These are phyloP conservation scores for Fusarium pseudograminearum DNA, from an alignment of 2,329 filamentous ascomycete genomes.

Conservation along the genomic window DNA sequence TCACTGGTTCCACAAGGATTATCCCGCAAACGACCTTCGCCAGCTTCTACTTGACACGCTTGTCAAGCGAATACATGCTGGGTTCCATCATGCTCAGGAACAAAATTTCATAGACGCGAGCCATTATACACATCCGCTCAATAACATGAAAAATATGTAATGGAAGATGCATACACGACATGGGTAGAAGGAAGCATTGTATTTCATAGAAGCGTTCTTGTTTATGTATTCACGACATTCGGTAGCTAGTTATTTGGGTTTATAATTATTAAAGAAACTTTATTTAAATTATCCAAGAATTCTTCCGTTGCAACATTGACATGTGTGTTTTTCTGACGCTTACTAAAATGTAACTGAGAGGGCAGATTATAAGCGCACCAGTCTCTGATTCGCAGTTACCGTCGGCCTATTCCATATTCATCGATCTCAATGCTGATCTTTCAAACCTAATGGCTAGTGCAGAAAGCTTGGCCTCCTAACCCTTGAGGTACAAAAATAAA, in stretches of 20 bases:
- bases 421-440: background rate
- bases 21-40: constrained; percentile 17
- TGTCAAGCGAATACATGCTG: constrained; percentile 10
- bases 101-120: constrained; percentile 22
- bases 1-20: constrained; percentile 37
- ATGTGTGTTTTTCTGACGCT: background rate
- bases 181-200: background rate
- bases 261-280: background rate
- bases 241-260: no score
- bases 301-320: no score
- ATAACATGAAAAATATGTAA: constrained; percentile 2
- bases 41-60: constrained; percentile 9
- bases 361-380: background rate
- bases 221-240: background rate
- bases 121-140: constrained; percentile 13
- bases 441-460: background rate
- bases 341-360: background rate
- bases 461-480: no score
- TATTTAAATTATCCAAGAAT: background rate
- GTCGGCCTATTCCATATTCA: background rate
- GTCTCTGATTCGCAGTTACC: background rate
- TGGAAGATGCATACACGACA: background rate
- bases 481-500: no score
- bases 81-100: constrained; percentile 12
- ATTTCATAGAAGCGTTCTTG: no score